These are phyloP conservation scores for Nakazawaea anatomiae DNA, from an alignment of 805 yeast species.

Conservation along the genomic window DNA sequence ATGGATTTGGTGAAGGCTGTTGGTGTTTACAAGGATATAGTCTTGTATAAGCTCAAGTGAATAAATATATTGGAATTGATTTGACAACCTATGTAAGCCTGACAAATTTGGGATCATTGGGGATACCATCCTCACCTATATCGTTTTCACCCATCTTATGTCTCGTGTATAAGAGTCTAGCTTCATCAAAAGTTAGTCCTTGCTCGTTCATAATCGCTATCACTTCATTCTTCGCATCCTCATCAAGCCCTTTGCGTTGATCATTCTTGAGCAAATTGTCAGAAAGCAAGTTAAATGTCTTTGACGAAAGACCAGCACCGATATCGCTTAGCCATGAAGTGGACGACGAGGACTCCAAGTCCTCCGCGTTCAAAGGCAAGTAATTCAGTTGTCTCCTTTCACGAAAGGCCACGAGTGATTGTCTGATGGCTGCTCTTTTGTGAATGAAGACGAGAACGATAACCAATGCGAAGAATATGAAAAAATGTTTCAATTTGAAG, in stretches of 20 bases:
- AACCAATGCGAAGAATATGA: neutral
- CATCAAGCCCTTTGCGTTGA: constrained; percentile 56
- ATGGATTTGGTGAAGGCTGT: neutral
- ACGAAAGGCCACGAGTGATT: neutral
- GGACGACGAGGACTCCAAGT: constrained; percentile 3
- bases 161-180: constrained; percentile 49
- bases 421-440: constrained; percentile 2
- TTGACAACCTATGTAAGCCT: constrained; percentile 8
- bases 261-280: constrained; percentile 44
- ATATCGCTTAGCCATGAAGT: constrained; percentile 35
- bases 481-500: neutral
- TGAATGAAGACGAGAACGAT: neutral
- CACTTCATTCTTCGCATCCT: constrained; percentile 44
- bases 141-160: constrained; percentile 40
- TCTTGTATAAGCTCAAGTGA: constrained; percentile 14
- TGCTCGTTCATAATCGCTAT: constrained; percentile 46
- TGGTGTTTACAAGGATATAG: constrained; percentile 3
- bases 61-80: neutral
- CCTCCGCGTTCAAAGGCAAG: constrained; percentile 9
- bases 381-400: constrained; percentile 2
- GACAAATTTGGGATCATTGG: constrained; percentile 10
- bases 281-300: constrained; percentile 44
- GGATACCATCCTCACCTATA: constrained; percentile 25
- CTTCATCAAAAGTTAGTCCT: constrained; percentile 58
- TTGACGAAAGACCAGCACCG: constrained; percentile 54